Conservation (phyloP, 2,329 filamentous ascomycete species). For the Apiospora malaysiana region DNA sequence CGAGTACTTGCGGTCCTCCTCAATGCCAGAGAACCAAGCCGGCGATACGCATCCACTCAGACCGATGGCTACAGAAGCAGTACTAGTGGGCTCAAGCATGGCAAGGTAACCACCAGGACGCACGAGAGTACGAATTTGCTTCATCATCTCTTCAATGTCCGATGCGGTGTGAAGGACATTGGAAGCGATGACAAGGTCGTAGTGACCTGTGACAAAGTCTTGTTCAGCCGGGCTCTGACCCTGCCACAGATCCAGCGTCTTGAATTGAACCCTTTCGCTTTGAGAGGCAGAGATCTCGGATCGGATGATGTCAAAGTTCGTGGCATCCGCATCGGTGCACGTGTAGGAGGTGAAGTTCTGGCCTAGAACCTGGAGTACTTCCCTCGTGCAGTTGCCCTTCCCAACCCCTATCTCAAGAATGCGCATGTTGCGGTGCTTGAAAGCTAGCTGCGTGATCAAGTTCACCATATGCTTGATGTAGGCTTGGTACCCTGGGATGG, state of each 20-base stretch:
- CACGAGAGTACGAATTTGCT: slow-evolving; percentile 36
- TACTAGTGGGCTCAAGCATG: slow-evolving; percentile 19
- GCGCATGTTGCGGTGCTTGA: slow-evolving; percentile 18
- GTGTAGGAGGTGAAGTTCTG: slow-evolving; percentile 26
- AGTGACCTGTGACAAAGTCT: slow-evolving; percentile 33
- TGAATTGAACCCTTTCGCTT: slow-evolving; percentile 37
- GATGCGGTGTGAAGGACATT: slow-evolving; percentile 37
- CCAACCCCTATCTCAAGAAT: slow-evolving; percentile 26
- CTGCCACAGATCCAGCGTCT: slow-evolving; percentile 34
- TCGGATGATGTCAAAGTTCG: slow-evolving; percentile 19
- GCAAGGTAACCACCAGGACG: slow-evolving; percentile 44
- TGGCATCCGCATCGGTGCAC: slow-evolving; percentile 25
- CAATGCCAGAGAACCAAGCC: slow-evolving; percentile 23
- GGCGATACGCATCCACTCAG: slow-evolving; percentile 19
- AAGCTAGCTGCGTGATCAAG: slow-evolving; percentile 40
- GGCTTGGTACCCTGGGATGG: slow-evolving; percentile 38
- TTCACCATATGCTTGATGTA: slow-evolving; percentile 31
- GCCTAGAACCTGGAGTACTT: slow-evolving; percentile 19
- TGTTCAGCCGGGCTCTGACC: slow-evolving; percentile 36
- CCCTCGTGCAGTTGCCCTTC: slow-evolving; percentile 22
- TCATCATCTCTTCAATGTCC: slow-evolving; percentile 30
- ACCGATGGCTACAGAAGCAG: slow-evolving; percentile 21
- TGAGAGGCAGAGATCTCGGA: neutral
- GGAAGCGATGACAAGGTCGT: slow-evolving; percentile 40
- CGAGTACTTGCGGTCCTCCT: slow-evolving; percentile 20